Percentiles rank a stretch among this genome's conserved stretches.
Evolutionary conservation across 2,329 filamentous ascomycete species (phyloP).

Genomic region (Alternaria consortialis): DNA sequence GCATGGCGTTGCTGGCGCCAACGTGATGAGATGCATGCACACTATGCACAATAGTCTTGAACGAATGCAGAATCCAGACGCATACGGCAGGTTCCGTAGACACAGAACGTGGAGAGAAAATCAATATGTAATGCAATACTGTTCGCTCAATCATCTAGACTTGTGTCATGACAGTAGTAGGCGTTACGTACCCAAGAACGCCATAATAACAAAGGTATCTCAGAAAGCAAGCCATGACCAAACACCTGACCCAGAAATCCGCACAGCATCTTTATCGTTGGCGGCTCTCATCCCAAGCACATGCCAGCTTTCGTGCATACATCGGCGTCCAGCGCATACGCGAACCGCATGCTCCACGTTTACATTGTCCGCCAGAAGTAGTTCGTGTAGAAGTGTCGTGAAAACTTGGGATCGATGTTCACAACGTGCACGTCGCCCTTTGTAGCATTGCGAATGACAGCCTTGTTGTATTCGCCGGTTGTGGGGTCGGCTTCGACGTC

Average conservation of each 20-base stretch:
- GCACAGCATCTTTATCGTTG: neutral
- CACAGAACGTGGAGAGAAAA: too few species aligned
- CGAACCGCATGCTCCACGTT: neutral
- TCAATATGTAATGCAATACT: too few species aligned
- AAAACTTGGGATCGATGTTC: conserved; percentile 92
- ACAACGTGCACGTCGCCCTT: conserved; percentile 95
- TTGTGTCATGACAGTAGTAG: neutral
- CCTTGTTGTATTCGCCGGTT: conserved; percentile 84
- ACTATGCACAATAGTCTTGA: neutral
- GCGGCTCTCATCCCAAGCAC: neutral
- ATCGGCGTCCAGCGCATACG: neutral
- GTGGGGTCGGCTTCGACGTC: conserved; percentile 80
- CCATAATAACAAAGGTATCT: conserved; percentile 19
- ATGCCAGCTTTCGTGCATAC: neutral
- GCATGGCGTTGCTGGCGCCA: neutral
- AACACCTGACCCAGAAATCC: neutral
- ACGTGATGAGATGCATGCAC: too few species aligned
- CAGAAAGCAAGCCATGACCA: conserved; percentile 6
- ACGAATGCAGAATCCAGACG: too few species aligned
- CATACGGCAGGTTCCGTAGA: too few species aligned
- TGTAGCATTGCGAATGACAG: conserved; percentile 82
- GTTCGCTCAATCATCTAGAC: neutral
- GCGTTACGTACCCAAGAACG: neutral
- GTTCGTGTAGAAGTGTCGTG: conserved; percentile 89
- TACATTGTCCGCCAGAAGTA: conserved; percentile 93